Evolutionary conservation across 345 rosid species (phyloP).

Genomic region (Citrus mangshanensis): DNA sequence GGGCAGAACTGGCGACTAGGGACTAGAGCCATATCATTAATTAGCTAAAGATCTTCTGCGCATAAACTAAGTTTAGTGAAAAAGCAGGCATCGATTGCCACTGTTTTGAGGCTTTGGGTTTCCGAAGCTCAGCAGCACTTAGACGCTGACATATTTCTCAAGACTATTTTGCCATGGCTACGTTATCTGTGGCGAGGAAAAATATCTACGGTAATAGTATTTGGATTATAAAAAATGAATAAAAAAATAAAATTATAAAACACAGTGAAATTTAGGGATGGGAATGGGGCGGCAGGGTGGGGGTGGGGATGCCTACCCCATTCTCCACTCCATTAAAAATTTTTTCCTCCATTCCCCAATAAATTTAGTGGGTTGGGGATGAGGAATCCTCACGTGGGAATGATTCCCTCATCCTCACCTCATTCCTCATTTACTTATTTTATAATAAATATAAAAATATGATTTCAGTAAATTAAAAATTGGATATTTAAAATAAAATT

Average conservation of each 20-base stretch:
- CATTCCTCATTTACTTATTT: too few species aligned
- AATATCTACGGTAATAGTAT: background rate
- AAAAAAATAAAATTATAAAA: background rate
- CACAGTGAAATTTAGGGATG: too few species aligned
- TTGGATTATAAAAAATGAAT: background rate
- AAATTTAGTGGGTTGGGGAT: too few species aligned
- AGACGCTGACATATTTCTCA: background rate
- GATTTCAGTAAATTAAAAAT: too few species aligned
- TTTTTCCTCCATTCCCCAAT: too few species aligned
- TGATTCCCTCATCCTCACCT: too few species aligned
- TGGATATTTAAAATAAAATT: too few species aligned
- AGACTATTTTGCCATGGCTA: background rate
- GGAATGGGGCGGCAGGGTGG: too few species aligned
- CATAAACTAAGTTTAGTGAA: background rate
- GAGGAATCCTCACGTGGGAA: too few species aligned
- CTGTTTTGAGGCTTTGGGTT: background rate
- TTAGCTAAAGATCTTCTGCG: background rate
- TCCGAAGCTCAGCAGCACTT: background rate
- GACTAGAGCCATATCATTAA: constrained; percentile 39
- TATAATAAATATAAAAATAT: too few species aligned
- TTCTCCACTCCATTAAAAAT: too few species aligned
- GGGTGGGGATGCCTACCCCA: too few species aligned
- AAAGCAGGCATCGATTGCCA: background rate
- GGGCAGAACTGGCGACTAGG: constrained; percentile 61
- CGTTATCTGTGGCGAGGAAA: constrained; percentile 4